Conservation (phyloP, 2,329 filamentous ascomycete species). For the Aaosphaeria pasadenensis region DNA sequence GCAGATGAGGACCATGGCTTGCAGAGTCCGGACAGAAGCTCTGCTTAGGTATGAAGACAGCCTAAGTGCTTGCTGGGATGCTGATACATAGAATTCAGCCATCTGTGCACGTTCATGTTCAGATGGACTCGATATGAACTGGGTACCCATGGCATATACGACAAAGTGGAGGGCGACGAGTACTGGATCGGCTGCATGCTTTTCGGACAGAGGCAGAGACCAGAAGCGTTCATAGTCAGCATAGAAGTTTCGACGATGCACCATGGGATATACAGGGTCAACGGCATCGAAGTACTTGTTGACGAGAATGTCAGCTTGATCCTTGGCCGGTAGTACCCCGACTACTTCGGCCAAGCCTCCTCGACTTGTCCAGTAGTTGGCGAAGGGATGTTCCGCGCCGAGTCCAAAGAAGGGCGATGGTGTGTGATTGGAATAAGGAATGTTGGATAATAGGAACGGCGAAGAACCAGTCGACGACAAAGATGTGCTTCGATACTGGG, state of each 20-base stretch:
- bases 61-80: slow-evolving; percentile 72
- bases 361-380: slow-evolving; percentile 81
- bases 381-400: slow-evolving; percentile 73
- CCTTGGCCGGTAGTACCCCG: slow-evolving; percentile 70
- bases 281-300: slow-evolving; percentile 58
- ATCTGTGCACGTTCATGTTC: slow-evolving; percentile 67
- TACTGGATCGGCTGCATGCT: slow-evolving; percentile 61
- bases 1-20: slow-evolving; percentile 77
- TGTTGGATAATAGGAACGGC: slow-evolving; percentile 63
- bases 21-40: slow-evolving; percentile 69
- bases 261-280: slow-evolving; percentile 78
- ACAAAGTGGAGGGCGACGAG: slow-evolving; percentile 72
- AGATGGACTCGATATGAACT: slow-evolving; percentile 63
- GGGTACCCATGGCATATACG: slow-evolving; percentile 74
- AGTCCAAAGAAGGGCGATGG: slow-evolving; percentile 80
- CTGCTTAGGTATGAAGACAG: slow-evolving; percentile 75
- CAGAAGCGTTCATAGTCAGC: slow-evolving; percentile 78
- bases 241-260: slow-evolving; percentile 72
- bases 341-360: slow-evolving; percentile 74
- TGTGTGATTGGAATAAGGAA: slow-evolving; percentile 67
- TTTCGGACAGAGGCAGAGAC: slow-evolving; percentile 58
- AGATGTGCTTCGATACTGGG: slow-evolving; percentile 30
- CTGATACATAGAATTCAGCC: slow-evolving; percentile 78
- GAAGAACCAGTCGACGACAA: slow-evolving; percentile 42
- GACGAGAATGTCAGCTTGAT: slow-evolving; percentile 69